A percentile compares a stretch with the other conserved stretches of the same genome.
Conservation (phyloP, 2,329 filamentous ascomycete species). For the Pyrenophora seminiperda region DNA sequence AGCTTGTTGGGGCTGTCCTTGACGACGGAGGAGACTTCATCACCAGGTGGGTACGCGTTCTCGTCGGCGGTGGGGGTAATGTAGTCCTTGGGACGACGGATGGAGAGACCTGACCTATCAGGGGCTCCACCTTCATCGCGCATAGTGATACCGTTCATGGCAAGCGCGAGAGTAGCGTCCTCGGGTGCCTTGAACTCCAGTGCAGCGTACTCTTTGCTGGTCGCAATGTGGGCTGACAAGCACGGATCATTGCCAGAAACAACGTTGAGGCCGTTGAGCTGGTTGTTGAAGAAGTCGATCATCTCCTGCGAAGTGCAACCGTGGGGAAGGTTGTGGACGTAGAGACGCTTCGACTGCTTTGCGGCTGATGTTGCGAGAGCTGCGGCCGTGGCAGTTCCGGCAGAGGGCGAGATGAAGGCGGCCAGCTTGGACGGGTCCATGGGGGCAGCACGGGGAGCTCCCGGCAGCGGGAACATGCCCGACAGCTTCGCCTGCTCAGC, state of each 20-base stretch:
- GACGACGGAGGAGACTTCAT: constrained; percentile 78
- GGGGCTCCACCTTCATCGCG: constrained; percentile 62
- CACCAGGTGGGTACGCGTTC: constrained; percentile 69
- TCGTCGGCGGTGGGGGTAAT: constrained; percentile 77
- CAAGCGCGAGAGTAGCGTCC: constrained; percentile 89
- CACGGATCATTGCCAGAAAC: constrained; percentile 84
- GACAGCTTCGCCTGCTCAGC: constrained; percentile 98
- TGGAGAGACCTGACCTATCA: constrained; percentile 65
- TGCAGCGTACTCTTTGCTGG: constrained; percentile 79
- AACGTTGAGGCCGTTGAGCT: constrained; percentile 95
- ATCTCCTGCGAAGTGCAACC: constrained; percentile 76
- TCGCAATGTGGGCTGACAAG: constrained; percentile 78
- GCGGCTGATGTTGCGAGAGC: constrained; percentile 91
- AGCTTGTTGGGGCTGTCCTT: constrained; percentile 96
- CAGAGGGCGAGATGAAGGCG: constrained; percentile 92
- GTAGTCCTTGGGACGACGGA: constrained; percentile 93
- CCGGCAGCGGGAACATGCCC: constrained; percentile 97
- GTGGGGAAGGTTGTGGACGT: constrained; percentile 80
- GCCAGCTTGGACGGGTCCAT: constrained; percentile 95
- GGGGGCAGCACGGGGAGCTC: constrained; percentile 89
- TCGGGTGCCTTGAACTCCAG: constrained; percentile 86
- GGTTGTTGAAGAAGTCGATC: constrained; percentile 88
- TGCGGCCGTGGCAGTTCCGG: constrained; percentile 71
- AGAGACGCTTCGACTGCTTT: constrained; percentile 88
- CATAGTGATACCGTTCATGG: constrained; percentile 89